Evolutionary conservation across 495 filamentous ascomycete genomes (phyloP).

Genomic region (Penicillium alfredii): DNA sequence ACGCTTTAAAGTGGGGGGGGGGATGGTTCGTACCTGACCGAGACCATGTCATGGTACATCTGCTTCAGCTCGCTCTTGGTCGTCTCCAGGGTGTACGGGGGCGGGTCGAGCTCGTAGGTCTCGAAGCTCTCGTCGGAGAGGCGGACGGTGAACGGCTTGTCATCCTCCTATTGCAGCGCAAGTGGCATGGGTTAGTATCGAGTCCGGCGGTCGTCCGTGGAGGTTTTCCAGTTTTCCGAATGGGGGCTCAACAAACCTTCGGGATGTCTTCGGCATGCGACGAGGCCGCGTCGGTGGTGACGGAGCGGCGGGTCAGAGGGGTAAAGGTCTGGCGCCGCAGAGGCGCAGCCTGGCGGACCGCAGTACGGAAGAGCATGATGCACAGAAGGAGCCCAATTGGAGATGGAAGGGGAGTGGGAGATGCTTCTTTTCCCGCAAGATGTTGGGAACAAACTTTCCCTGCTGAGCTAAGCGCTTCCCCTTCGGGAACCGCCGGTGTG

Average conservation of each 20-base stretch:
- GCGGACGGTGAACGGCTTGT: conserved; percentile 85
- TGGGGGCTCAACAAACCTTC: conserved; percentile 57
- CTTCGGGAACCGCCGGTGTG: conserved; percentile 34
- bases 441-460: conserved; percentile 43
- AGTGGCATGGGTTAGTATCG: conserved; percentile 26
- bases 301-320: conserved; percentile 59
- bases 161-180: conserved; percentile 64
- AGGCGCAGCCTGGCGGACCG: conserved; percentile 45
- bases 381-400: conserved; percentile 26
- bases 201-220: background rate
- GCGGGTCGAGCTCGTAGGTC: conserved; percentile 97
- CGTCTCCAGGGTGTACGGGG: conserved; percentile 79
- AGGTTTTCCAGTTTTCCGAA: conserved; percentile 38
- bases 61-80: conserved; percentile 97
- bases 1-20: too few relatives aligned
- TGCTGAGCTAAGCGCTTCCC: conserved; percentile 33
- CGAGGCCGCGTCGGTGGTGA: conserved; percentile 92
- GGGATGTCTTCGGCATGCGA: conserved; percentile 75
- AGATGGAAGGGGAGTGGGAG: conserved; percentile 19
- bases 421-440: too few relatives aligned
- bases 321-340: conserved; percentile 49
- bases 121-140: conserved; percentile 98
- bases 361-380: conserved; percentile 44
- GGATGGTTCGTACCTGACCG: conserved; percentile 61
- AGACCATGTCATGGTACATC: conserved; percentile 98